These are phyloP conservation scores for Phytophthora cryptogea DNA, from an alignment of 352 stramenopile genomes.

Conservation along the genomic window DNA sequence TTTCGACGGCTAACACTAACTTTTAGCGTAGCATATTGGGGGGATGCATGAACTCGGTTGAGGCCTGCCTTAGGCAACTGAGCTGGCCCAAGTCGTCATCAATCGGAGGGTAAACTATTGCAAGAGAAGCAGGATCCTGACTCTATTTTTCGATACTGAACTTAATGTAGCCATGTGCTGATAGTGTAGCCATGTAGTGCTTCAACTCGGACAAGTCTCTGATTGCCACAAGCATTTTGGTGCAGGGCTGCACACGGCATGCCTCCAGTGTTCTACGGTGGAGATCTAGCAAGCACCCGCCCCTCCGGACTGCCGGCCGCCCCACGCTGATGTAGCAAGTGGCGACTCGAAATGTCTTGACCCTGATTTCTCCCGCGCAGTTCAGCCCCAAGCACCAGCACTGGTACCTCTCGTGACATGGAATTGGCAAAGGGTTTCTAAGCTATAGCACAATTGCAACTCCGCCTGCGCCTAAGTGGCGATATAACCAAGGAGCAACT, in stretches of 20 bases:
- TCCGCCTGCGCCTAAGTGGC: not conserved
- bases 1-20: not conserved
- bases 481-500: too few relatives aligned
- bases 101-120: conserved; percentile 12
- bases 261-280: not conserved
- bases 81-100: not conserved
- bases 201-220: not conserved
- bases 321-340: conserved; percentile 1
- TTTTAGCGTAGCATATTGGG: not conserved
- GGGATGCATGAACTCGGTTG: not conserved
- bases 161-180: conserved; percentile 2
- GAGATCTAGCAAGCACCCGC: not conserved
- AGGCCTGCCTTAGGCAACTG: not conserved
- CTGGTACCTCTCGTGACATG: not conserved
- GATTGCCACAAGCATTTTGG: not conserved
- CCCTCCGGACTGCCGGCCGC: not conserved
- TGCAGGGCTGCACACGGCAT: too few relatives aligned
- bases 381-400: not conserved
- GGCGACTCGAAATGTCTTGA: not conserved
- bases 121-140: conserved; percentile 1
- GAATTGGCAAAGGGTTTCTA: not conserved
- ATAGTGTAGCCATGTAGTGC: not conserved
- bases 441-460: not conserved
- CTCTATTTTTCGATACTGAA: not conserved
- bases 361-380: not conserved